Evolutionary conservation across 139 green algal species (phyloP).

Genomic region (Haematococcus sp.): DNA sequence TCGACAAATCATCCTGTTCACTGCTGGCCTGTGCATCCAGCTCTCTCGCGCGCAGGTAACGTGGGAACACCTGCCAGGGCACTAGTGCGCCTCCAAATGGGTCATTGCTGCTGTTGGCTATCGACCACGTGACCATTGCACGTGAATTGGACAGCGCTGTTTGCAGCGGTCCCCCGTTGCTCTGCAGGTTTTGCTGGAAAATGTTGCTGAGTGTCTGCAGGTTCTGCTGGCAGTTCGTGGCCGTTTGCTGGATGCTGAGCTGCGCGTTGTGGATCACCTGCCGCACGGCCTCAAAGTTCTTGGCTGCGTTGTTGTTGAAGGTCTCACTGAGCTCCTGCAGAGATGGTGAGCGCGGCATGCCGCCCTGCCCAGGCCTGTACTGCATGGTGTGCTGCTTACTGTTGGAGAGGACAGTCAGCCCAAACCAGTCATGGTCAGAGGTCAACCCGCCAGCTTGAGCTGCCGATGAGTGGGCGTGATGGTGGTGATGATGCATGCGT

Average conservation of each 20-base stretch:
- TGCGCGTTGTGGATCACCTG: slow-evolving; percentile 49
- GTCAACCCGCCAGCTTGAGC: too few species aligned
- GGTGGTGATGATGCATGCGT: too few species aligned
- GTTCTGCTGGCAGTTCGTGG: slow-evolving; percentile 60
- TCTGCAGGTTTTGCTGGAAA: slow-evolving; percentile 37
- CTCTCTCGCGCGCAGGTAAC: slow-evolving; percentile 32
- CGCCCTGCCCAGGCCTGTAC: too few species aligned
- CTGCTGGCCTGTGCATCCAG: slow-evolving; percentile 14
- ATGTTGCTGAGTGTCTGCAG: slow-evolving; percentile 45
- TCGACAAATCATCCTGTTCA: neutral
- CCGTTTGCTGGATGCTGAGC: slow-evolving; percentile 55
- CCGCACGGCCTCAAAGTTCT: slow-evolving; percentile 45
- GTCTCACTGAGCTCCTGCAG: slow-evolving; percentile 25
- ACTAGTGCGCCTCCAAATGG: slow-evolving; percentile 22
- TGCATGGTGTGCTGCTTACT: too few species aligned
- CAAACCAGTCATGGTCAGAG: too few species aligned
- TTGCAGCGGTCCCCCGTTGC: neutral
- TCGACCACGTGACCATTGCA: slow-evolving; percentile 11
- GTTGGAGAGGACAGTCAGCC: too few species aligned
- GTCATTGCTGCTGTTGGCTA: slow-evolving; percentile 4
- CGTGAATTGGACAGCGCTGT: slow-evolving; percentile 6
- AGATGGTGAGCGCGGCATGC: slow-evolving; percentile 4
- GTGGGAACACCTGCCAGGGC: slow-evolving; percentile 41
- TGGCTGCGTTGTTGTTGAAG: slow-evolving; percentile 16
- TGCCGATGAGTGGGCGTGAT: too few species aligned